Base-by-base conservation (phyloP, 2,329 filamentous ascomycete genomes). In the Arthroderma uncinatum region DNA sequence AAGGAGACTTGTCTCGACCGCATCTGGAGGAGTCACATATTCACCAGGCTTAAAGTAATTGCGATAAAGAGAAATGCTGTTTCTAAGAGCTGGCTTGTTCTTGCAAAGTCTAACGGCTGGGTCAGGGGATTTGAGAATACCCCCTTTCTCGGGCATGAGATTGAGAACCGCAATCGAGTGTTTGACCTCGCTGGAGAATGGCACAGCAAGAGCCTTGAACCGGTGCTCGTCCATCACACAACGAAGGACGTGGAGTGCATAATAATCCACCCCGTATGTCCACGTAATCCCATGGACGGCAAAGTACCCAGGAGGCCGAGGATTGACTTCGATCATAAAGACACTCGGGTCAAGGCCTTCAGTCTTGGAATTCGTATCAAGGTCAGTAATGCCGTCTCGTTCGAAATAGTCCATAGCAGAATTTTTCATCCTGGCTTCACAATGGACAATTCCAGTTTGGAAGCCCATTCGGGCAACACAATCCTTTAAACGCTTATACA, bases 261-360 rank as follows among this genome's bases (percentile, higher is more conserved):
- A 54, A 42, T 65, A 67, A 54, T 67, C 63, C 8, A 67, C 57
- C 5, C 65, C 65, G 40, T 66, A 67, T 2, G 60, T 59, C 19
- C 52, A 33, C 2, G 39, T 37, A 9, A 57, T 40, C 16, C 61
- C 61, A 6, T 33, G 40, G 16, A 52, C 28, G 4, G 25, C 59
- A 21, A 53, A 34, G 25, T 57, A 50, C 4, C 67, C 67, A 4
- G 66, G 63, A 0, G 61, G 59, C 2, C 67, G 62, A 16, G 62
- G 50, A 56, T 68, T 68, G 40, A 68, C 59, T 54, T 68, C 67
- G 28, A 66, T 62, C 14, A 68, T 50, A 36, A 52, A 63, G 52
- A 54, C 59, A 34, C 42, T 30, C 57, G 54, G 60, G 53, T 28
- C 36, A 5, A 34, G 33, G 4, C n/a, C 39, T 44, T 44, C 6